A percentile compares a stretch with the other conserved stretches of the same genome.
Conservation (phyloP, 2,329 filamentous ascomycete species). For the Nothophaeocryptopus gaeumannii region DNA sequence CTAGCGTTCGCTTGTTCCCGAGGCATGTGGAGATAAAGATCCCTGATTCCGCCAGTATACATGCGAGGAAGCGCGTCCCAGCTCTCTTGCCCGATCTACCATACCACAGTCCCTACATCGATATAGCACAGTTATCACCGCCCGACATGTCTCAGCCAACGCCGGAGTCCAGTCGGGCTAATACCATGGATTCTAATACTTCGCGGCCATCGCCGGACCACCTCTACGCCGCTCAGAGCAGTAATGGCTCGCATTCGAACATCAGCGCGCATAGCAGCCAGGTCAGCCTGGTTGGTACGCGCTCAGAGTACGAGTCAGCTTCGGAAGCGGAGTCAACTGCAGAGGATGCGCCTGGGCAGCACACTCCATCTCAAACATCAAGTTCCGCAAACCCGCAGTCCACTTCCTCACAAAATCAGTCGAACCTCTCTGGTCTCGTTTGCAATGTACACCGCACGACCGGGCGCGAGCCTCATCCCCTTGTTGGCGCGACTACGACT, state of each 20-base stretch:
- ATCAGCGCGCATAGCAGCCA: constrained; percentile 47
- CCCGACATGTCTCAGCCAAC: constrained; percentile 44
- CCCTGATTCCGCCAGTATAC: constrained; percentile 45
- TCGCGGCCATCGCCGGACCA: constrained; percentile 45
- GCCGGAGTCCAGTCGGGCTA: constrained; percentile 44
- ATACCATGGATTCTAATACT: constrained; percentile 48
- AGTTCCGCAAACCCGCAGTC: constrained; percentile 16
- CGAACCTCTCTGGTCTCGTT: constrained; percentile 63
- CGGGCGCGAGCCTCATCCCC: constrained; percentile 81
- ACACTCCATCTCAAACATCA: constrained; percentile 30
- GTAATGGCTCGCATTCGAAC: constrained; percentile 37
- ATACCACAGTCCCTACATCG: constrained; percentile 26
- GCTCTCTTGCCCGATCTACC: constrained; percentile 19
- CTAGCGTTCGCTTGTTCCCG: constrained; percentile 21
- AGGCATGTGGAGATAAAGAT: constrained; percentile 53
- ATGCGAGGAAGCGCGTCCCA: constrained; percentile 36
- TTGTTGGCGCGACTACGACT: constrained; percentile 93
- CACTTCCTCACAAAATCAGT: constrained; percentile 42
- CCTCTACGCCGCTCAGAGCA: constrained; percentile 37
- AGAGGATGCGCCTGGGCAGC: constrained; percentile 28
- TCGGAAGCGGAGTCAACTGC: constrained; percentile 35
- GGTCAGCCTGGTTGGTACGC: constrained; percentile 43
- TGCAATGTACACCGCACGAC: constrained; percentile 78
- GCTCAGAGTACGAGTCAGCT: constrained; percentile 42
- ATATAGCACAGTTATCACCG: constrained; percentile 29